These are phyloP conservation scores for Yamadazyma paraphyllophila DNA, from an alignment of 805 yeast species.

Conservation along the genomic window DNA sequence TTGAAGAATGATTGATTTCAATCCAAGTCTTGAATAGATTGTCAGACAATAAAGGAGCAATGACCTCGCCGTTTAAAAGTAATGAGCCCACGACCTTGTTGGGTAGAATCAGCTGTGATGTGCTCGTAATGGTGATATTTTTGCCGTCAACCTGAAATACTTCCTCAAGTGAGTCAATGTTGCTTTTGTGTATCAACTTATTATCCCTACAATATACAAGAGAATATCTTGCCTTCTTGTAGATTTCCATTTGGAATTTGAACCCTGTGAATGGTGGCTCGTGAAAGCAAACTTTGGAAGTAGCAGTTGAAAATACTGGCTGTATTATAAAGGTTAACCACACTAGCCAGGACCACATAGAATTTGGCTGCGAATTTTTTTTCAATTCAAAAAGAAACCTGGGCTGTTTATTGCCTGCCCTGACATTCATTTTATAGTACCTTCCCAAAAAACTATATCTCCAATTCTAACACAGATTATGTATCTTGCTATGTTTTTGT, in stretches of 20 bases:
- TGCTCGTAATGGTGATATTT: conserved; percentile 4
- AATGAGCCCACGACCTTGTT: conserved; percentile 24
- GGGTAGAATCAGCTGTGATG: conserved; percentile 17
- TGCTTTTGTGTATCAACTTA: conserved; percentile 18
- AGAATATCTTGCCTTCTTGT: conserved; percentile 15
- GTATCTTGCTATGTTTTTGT: too few relatives aligned
- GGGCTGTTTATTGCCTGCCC: not conserved
- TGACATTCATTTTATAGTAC: not conserved
- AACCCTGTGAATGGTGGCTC: conserved; percentile 24
- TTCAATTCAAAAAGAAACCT: not conserved
- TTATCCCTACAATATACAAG: conserved; percentile 31
- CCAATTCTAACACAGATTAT: too few relatives aligned
- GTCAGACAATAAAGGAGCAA: conserved; percentile 26
- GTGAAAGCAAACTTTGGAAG: conserved; percentile 11
- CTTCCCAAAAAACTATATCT: too few relatives aligned
- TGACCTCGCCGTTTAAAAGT: conserved; percentile 4
- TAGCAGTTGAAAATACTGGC: conserved; percentile 4
- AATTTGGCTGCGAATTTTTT: not conserved
- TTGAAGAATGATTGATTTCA: conserved; percentile 19
- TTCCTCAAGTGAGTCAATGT: not conserved
- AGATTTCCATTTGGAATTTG: conserved; percentile 24
- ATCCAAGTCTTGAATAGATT: conserved; percentile 27
- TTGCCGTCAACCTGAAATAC: conserved; percentile 9
- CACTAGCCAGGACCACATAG: not conserved
- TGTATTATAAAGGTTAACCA: not conserved